Percentiles rank a stretch among this genome's conserved stretches.
phyloP scores from a whole-genome alignment of 2,329 filamentous ascomycete species.

The Ascochyta viciae-villosae region DNA sequence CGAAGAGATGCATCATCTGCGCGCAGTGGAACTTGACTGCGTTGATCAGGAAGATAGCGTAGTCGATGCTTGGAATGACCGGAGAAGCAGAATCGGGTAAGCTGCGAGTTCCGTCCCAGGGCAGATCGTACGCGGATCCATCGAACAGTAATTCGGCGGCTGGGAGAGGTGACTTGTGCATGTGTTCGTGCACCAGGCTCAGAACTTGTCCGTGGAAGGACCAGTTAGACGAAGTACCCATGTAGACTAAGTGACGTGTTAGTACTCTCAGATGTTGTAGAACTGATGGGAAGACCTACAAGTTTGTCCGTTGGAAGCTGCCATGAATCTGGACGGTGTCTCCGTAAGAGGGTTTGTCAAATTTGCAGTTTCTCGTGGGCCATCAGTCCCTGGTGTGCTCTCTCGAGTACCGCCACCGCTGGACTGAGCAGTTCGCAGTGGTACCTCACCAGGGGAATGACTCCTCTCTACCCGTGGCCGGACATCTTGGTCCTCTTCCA shows the following conservation, averaged over 20 bases:
- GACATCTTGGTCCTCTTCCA: constrained; percentile 4
- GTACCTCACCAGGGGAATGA: constrained; percentile 15
- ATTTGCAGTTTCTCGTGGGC: constrained; percentile 25
- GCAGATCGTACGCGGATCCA: constrained; percentile 59
- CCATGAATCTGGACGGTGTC: constrained; percentile 37
- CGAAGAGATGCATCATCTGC: constrained; percentile 62
- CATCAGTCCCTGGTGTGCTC: constrained; percentile 28
- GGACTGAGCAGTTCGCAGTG: constrained; percentile 14
- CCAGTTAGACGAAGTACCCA: constrained; percentile 65
- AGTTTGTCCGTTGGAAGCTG: constrained; percentile 30
- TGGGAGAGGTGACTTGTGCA: constrained; percentile 54
- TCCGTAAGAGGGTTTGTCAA: constrained; percentile 36
- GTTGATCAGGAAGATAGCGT: constrained; percentile 62
- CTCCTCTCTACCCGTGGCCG: constrained; percentile 2
- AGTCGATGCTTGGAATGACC: constrained; percentile 59
- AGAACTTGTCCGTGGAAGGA: constrained; percentile 60
- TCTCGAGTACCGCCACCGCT: constrained; percentile 26
- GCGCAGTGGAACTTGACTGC: constrained; percentile 64
- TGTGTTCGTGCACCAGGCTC: constrained; percentile 57
- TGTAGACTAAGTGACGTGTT: constrained; percentile 51
- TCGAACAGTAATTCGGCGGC: constrained; percentile 58
- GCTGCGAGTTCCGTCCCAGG: constrained; percentile 56
- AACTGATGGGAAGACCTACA: constrained; percentile 18
- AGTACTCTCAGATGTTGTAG: not conserved
- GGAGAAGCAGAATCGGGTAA: constrained; percentile 41